Percentiles rank a stretch among this genome's conserved stretches.
Conservation (phyloP, 2,329 filamentous ascomycete species). For the Cladophialophora immunda region DNA sequence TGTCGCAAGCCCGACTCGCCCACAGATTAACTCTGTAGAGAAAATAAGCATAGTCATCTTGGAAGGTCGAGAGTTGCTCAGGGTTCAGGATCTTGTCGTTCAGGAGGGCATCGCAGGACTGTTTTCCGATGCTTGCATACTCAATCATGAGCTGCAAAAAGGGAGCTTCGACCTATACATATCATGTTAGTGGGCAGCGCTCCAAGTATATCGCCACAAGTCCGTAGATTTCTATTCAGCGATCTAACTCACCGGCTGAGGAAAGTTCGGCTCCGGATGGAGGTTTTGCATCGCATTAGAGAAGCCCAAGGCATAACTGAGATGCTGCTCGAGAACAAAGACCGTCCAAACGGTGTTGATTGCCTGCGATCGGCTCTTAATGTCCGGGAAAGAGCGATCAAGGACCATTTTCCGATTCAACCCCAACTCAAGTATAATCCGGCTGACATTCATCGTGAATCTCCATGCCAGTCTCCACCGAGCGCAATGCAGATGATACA, state of each 20-base stretch:
- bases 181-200: neutral
- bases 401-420: constrained; percentile 20
- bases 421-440: constrained; percentile 22
- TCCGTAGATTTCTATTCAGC: neutral
- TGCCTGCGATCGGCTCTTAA: constrained; percentile 9
- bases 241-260: constrained; percentile 17
- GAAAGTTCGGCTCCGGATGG: constrained; percentile 17
- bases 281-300: constrained; percentile 23
- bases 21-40: constrained; percentile 18
- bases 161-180: constrained; percentile 18
- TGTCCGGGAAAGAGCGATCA: constrained; percentile 17
- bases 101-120: constrained; percentile 22
- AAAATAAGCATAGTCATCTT: constrained; percentile 23
- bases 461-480: constrained; percentile 25
- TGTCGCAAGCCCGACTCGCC: constrained; percentile 9
- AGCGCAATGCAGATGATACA: constrained; percentile 25
- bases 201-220: neutral
- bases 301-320: constrained; percentile 24
- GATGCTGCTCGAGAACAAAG: constrained; percentile 24
- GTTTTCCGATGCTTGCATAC: constrained; percentile 22
- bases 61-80: constrained; percentile 13
- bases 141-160: constrained; percentile 27
- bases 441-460: constrained; percentile 22
- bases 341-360: constrained; percentile 22
- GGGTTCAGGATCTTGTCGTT: constrained; percentile 19